Conservation (phyloP, 306 rosid genomes). For the Crataegus laevigata region DNA sequence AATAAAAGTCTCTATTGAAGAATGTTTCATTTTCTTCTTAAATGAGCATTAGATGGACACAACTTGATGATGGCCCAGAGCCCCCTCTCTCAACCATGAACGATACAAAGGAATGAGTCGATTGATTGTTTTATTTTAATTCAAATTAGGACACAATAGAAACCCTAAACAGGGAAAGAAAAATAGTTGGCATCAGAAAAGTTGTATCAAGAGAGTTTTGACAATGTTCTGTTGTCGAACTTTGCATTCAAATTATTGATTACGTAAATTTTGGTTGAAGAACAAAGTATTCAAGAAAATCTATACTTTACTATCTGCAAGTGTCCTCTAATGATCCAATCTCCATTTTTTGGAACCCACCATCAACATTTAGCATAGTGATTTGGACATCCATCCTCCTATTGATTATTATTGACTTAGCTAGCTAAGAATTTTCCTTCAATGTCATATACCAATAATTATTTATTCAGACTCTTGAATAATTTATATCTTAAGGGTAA, state of each 20-base stretch:
- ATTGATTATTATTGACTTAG: background rate
- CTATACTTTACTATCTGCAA: background rate
- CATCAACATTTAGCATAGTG: background rate
- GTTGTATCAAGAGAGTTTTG: background rate
- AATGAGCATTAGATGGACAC: constrained; percentile 57
- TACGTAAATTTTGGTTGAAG: background rate
- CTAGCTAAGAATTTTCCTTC: background rate
- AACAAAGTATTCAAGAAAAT: no score
- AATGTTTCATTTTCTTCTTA: constrained; percentile 67
- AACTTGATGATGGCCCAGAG: constrained; percentile 59
- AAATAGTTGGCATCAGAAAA: background rate
- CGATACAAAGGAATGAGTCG: constrained; percentile 29
- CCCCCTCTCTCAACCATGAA: constrained; percentile 25
- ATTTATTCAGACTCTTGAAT: no score
- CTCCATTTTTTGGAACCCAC: background rate
- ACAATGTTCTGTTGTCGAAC: background rate
- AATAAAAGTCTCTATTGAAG: constrained; percentile 39
- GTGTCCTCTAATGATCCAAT: background rate
- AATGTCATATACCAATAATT: background rate
- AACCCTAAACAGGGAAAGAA: background rate
- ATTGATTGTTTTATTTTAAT: constrained; percentile 30
- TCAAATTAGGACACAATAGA: background rate
- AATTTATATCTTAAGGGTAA: no score
- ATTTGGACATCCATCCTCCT: background rate
- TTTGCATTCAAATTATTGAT: background rate